A percentile compares a stretch with the other conserved stretches of the same genome.
These are phyloP conservation scores for Carex arenaria DNA, from an alignment of 202 grass and related monocot genomes.

Conservation along the genomic window DNA sequence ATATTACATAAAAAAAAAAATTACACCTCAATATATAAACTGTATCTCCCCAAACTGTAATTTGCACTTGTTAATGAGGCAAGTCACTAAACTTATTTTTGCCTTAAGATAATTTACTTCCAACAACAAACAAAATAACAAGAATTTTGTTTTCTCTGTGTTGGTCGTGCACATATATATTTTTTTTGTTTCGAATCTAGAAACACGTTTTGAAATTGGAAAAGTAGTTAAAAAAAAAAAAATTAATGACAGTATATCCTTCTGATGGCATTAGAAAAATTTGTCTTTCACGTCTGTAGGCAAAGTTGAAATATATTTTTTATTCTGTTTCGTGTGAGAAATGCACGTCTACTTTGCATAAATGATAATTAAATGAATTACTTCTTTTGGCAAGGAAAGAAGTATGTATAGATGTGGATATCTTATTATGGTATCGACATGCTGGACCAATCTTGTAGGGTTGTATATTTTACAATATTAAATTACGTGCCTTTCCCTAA, in stretches of 20 bases:
- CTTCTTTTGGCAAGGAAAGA: background rate
- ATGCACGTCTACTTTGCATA: background rate
- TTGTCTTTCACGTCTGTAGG: background rate
- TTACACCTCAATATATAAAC: no score
- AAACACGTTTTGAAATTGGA: background rate
- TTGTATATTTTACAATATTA: background rate
- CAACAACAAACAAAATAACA: background rate
- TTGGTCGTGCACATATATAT: background rate
- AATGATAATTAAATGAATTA: background rate
- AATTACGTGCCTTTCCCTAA: no score
- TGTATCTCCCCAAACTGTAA: no score
- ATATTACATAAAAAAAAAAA: no score
- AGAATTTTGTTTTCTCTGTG: background rate
- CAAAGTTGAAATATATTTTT: background rate
- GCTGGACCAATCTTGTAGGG: background rate
- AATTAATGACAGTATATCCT: background rate
- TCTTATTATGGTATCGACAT: background rate
- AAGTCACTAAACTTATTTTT: background rate
- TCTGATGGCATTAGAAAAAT: background rate
- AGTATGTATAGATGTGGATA: background rate
- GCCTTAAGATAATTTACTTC: background rate
- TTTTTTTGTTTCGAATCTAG: background rate
- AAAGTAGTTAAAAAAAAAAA: background rate
- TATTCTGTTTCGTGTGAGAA: background rate
- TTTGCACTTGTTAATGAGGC: no score